These are phyloP conservation scores for Wickerhamiella pararugosa DNA, from an alignment of 1,139 yeast genomes.

Conservation along the genomic window DNA sequence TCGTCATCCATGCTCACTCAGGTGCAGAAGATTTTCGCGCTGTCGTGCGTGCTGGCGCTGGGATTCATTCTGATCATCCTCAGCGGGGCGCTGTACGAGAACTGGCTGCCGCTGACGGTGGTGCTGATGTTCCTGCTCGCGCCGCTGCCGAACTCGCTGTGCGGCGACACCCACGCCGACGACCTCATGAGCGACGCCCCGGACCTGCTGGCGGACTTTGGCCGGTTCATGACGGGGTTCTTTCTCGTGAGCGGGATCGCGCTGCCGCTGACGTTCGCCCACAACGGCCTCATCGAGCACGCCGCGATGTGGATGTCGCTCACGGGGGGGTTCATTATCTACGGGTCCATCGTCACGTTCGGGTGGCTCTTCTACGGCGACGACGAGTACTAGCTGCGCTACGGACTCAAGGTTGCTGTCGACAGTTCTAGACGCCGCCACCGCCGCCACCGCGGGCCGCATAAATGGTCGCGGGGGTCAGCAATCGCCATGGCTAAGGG, in stretches of 20 bases:
- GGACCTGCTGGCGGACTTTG: slow-evolving; percentile 39
- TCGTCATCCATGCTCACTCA: slow-evolving; percentile 31
- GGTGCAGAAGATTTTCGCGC: slow-evolving; percentile 54
- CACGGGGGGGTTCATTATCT: slow-evolving; percentile 55
- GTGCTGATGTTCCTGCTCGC: slow-evolving; percentile 40
- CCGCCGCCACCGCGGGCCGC: no score
- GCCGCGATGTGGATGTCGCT: slow-evolving; percentile 51
- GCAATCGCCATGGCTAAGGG: no score
- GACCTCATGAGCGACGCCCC: slow-evolving; percentile 35
- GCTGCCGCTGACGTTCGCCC: slow-evolving; percentile 51
- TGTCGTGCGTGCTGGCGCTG: slow-evolving; percentile 57
- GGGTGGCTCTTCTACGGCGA: slow-evolving; percentile 52
- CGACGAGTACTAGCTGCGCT: slow-evolving; percentile 29
- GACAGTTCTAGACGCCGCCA: no score
- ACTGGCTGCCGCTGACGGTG: slow-evolving; percentile 61
- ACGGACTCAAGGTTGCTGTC: no score
- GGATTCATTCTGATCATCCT: slow-evolving; percentile 69
- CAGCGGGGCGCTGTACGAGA: slow-evolving; percentile 59
- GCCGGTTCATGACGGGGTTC: slow-evolving; percentile 54
- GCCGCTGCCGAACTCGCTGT: slow-evolving; percentile 51
- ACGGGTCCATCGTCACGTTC: slow-evolving; percentile 59
- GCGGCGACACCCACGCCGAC: slow-evolving; percentile 30
- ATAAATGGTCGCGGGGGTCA: no score
- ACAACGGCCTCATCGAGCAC: slow-evolving; percentile 41
- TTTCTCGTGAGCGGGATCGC: slow-evolving; percentile 52